Evolutionary conservation across 129 eudicot genomes (phyloP).

Genomic region (Flaveria linearis): DNA sequence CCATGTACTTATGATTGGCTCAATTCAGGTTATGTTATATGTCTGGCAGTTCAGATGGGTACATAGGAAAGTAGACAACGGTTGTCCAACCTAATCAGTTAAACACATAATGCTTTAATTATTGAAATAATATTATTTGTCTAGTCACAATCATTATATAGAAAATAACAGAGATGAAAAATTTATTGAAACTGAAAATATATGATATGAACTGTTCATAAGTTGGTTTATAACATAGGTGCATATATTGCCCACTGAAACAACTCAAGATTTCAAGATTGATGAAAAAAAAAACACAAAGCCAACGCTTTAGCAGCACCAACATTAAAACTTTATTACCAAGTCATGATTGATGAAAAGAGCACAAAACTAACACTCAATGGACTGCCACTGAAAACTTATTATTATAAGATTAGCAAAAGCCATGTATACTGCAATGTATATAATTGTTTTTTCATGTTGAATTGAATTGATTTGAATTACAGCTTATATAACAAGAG

Average conservation of each 20-base stretch:
- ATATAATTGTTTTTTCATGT: background rate
- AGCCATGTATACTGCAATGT: background rate
- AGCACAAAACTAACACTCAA: too few relatives aligned
- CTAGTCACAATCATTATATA: background rate
- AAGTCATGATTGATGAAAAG: too few relatives aligned
- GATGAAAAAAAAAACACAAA: background rate
- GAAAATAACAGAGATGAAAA: background rate
- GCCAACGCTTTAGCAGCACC: too few relatives aligned
- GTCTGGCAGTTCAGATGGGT: background rate
- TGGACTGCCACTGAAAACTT: background rate
- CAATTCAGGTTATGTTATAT: background rate
- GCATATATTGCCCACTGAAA: background rate
- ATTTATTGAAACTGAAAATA: background rate
- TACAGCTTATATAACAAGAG: background rate
- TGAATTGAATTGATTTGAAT: constrained; percentile 1
- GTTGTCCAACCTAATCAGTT: background rate
- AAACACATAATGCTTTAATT: background rate
- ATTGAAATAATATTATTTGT: background rate
- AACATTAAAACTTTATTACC: too few relatives aligned
- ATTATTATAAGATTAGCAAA: constrained; percentile 1
- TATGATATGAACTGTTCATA: background rate
- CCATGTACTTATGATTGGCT: constrained; percentile 4
- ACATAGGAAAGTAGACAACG: background rate
- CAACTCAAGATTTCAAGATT: background rate
- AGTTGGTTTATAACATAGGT: constrained; percentile 1